These are phyloP conservation scores for Gossypium australe DNA, from an alignment of 345 rosid species.

Conservation along the genomic window DNA sequence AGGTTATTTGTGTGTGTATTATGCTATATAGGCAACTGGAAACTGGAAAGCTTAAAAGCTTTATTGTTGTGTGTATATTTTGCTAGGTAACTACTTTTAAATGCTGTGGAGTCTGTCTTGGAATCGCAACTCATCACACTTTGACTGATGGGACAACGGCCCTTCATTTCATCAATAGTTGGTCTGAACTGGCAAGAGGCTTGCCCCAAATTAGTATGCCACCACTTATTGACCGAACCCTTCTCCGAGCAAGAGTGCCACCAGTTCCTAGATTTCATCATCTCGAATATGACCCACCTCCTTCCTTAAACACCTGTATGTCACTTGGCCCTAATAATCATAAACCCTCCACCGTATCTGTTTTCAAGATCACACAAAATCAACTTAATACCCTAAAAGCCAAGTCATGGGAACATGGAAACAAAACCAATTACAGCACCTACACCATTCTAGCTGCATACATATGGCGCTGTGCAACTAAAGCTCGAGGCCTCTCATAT, in stretches of 20 bases:
- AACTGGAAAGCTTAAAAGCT: not conserved
- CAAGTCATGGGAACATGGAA: not conserved
- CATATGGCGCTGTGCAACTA: slow-evolving; percentile 29
- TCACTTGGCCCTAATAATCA: not conserved
- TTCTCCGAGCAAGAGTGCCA: slow-evolving; percentile 48
- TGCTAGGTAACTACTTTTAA: slow-evolving; percentile 60
- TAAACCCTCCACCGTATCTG: not conserved
- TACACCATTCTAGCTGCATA: slow-evolving; percentile 21
- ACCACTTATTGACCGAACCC: slow-evolving; percentile 52
- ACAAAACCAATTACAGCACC: slow-evolving; percentile 2
- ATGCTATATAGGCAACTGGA: not conserved
- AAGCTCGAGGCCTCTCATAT: slow-evolving; percentile 19
- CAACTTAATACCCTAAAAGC: slow-evolving; percentile 21
- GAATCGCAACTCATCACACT: slow-evolving; percentile 61
- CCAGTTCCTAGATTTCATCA: slow-evolving; percentile 24
- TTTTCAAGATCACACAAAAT: not conserved
- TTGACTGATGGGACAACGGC: slow-evolving; percentile 67
- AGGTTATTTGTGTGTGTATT: not conserved
- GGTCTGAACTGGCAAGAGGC: slow-evolving; percentile 74
- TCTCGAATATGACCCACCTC: not conserved
- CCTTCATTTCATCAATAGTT: slow-evolving; percentile 62
- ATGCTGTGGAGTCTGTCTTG: slow-evolving; percentile 64
- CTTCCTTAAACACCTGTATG: not conserved
- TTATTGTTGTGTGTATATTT: not conserved
- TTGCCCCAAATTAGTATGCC: slow-evolving; percentile 36